Percentiles rank a stretch among this genome's conserved stretches.
phyloP scores from a whole-genome alignment of 192 early-diverging fungal genomes.

The Phlyctochytrium arcticum region DNA sequence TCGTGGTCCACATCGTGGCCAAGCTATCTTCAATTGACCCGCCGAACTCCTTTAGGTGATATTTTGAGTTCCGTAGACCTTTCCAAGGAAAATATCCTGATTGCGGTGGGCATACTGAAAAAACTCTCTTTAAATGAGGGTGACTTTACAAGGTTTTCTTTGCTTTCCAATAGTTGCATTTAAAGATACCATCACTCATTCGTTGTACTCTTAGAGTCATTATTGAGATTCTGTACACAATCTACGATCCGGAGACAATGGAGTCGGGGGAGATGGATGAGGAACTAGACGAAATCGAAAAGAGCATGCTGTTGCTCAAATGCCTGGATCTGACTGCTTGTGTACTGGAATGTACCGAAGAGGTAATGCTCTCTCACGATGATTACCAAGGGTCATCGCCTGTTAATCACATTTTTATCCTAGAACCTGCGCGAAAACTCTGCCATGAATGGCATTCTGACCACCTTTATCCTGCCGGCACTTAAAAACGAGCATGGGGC shows the following conservation, averaged over 20 bases:
- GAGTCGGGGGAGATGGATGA: no score
- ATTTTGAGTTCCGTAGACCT: constrained; percentile 73
- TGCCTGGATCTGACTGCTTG: constrained; percentile 22
- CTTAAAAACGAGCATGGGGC: constrained; percentile 4
- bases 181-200: no score
- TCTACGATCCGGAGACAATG: constrained; percentile 8
- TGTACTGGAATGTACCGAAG: constrained; percentile 22
- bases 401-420: neutral
- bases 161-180: neutral
- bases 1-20: no score
- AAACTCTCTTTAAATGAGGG: constrained; percentile 74
- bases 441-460: constrained; percentile 15
- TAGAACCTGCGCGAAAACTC: constrained; percentile 12
- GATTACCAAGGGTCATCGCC: no score
- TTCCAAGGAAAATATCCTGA: constrained; percentile 70
- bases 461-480: constrained; percentile 16
- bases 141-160: constrained; percentile 69
- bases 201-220: constrained; percentile 7
- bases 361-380: constrained; percentile 3
- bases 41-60: constrained; percentile 65
- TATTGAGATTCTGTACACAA: constrained; percentile 22
- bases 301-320: constrained; percentile 11
- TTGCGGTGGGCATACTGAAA: constrained; percentile 72
- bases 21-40: no score
- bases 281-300: neutral